Percentiles rank a stretch among this genome's conserved stretches.
Evolutionary conservation across 345 rosid species (phyloP).

Genomic region (Hibiscus syriacus): DNA sequence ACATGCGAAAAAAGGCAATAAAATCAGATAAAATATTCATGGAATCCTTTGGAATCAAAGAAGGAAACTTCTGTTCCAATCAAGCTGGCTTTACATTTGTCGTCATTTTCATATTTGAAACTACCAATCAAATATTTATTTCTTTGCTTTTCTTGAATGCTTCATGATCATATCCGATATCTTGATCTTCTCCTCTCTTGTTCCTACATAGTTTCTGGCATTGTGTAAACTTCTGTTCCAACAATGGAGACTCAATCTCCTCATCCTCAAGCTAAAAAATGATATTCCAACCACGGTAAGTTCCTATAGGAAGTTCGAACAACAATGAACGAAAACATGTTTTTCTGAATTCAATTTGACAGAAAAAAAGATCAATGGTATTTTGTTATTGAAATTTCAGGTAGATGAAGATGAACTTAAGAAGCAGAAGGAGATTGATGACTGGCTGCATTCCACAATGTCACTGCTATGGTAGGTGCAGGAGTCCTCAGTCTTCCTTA

Average conservation of each 20-base stretch:
- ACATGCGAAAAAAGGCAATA: background rate
- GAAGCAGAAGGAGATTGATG: constrained; percentile 7
- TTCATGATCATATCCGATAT: background rate
- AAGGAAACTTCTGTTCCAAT: too few species aligned
- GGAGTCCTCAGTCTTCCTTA: too few species aligned
- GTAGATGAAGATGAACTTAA: background rate
- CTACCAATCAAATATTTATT: background rate
- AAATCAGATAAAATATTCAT: too few species aligned
- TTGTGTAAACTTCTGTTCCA: background rate
- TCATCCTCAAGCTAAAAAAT: background rate
- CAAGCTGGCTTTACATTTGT: background rate
- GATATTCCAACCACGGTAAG: background rate
- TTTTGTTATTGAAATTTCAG: background rate
- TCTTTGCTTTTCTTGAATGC: background rate
- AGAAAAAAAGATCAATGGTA: too few species aligned
- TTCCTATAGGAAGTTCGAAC: background rate
- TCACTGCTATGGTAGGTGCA: too few species aligned
- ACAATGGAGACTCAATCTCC: background rate
- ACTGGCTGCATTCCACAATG: constrained; percentile 14
- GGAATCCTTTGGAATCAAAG: background rate
- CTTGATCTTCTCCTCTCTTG: background rate
- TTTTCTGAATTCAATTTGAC: background rate
- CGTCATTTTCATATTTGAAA: background rate
- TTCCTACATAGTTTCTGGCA: too few species aligned
- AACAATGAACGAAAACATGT: background rate